Conservation (phyloP, 768 basidiomycete genomes). For the Suillus brevipes region DNA sequence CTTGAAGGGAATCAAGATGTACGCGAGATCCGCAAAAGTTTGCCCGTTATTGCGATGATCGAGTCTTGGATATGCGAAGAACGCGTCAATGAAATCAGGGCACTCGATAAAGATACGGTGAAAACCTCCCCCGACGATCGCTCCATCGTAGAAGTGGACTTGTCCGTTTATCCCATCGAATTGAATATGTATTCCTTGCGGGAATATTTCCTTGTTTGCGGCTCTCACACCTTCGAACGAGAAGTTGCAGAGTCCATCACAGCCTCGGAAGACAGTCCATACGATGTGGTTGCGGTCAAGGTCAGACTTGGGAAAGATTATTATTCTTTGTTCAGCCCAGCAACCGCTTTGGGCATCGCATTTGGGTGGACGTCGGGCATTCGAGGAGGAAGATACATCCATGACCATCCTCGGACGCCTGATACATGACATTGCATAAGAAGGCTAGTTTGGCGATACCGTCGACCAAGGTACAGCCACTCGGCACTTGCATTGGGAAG, state of each 20-base stretch:
- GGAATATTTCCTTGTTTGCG: slow-evolving; percentile 1
- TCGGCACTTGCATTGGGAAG: not conserved
- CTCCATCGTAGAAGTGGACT: slow-evolving; percentile 4
- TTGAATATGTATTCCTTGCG: slow-evolving; percentile 3
- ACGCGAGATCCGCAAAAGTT: slow-evolving; percentile 5
- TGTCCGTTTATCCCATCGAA: slow-evolving; percentile 5
- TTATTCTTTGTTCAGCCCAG: slow-evolving; percentile 6
- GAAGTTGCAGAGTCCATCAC: slow-evolving; percentile 1
- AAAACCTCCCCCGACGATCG: not conserved
- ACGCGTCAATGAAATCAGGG: slow-evolving; percentile 1
- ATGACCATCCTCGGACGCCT: not conserved
- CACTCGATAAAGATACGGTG: not conserved
- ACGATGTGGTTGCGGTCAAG: slow-evolving; percentile 2
- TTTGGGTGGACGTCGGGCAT: slow-evolving; percentile 6
- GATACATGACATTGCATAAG: not conserved
- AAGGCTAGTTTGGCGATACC: not conserved
- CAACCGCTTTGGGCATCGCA: not conserved
- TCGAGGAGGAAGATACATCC: slow-evolving; percentile 1
- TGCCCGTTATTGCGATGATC: slow-evolving; percentile 5
- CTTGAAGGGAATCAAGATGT: not conserved
- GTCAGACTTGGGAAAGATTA: slow-evolving; percentile 4
- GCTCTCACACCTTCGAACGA: not conserved
- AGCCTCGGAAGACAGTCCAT: not conserved
- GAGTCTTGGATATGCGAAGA: slow-evolving; percentile 6
- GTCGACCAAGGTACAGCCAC: not conserved